Evolutionary conservation across 495 filamentous ascomycete genomes (phyloP).

Genomic region (Trichocladium antarcticum): DNA sequence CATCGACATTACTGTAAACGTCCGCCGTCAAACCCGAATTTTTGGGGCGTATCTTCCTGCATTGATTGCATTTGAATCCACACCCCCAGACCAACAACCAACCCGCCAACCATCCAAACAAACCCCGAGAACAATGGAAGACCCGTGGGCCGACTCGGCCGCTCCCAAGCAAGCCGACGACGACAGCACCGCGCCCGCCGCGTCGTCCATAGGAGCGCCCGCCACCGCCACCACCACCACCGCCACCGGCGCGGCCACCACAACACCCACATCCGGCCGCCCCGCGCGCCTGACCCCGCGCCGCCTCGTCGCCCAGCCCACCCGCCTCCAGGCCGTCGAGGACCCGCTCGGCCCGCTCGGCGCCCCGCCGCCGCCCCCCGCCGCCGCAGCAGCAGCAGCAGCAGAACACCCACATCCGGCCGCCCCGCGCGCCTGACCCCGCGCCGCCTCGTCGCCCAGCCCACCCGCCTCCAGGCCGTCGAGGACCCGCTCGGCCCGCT

Average conservation of each 20-base stretch:
- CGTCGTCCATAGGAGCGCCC: not conserved
- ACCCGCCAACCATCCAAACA: not conserved
- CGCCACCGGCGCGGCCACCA: constrained; percentile 13
- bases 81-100: not conserved
- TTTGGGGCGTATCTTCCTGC: too few species aligned
- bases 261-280: constrained; percentile 33
- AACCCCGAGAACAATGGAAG: constrained; percentile 21
- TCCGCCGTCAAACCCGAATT: too few species aligned
- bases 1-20: not conserved
- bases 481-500: constrained; percentile 86
- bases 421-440: constrained; percentile 38
- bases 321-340: constrained; percentile 76
- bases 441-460: constrained; percentile 68
- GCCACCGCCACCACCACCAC: not conserved
- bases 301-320: constrained; percentile 69
- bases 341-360: constrained; percentile 87
- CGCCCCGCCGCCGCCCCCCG: constrained; percentile 36
- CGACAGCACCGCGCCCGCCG: not conserved
- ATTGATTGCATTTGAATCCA: not conserved
- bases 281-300: constrained; percentile 44
- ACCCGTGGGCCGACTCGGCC: constrained; percentile 30
- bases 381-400: not conserved
- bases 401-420: constrained; percentile 34
- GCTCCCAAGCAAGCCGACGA: constrained; percentile 13
- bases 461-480: constrained; percentile 75